Base-by-base conservation (phyloP, 345 rosid genomes). In the Abelmoschus esculentus region DNA sequence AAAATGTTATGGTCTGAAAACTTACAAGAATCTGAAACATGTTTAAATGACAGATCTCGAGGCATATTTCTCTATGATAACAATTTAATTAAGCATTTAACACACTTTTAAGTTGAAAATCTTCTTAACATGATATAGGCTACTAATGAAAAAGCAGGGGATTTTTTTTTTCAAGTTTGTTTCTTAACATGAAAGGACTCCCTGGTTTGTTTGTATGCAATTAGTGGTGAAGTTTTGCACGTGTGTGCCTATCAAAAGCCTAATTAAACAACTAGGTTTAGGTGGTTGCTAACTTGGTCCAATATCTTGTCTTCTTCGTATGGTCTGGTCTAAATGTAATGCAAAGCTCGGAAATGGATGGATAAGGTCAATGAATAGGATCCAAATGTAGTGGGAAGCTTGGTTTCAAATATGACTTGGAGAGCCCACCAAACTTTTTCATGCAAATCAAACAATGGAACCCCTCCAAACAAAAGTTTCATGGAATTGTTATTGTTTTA, bases 11-110 rank as follows among this genome's bases (percentile, higher is more conserved):
- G 7, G 54, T 49, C 17, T 42, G 28, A 61, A 42, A n/a, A 61
- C 47, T 36, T 34, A 42, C 47, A 61, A 61, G 66, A 61, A 61
- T 36, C 66, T 61, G 46, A 61, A 34, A 5, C 7, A n/a, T 61
- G 22, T 61, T 34, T 34, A 61, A 61, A 34, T 10, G 9, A 61
- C 65, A 61, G 65, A 61, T 61, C 65, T 61, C 65, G 54, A 49
- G n/a, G 54, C 54, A 49, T 14, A 49, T 49, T 49, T 49, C 18
- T 14, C 13, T 60, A 5, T 1, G 13, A 4, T 42, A 34, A 3
- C 8, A 34, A 2, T 13, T 14, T 59, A 29, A 2, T 32, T 3
- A 59, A 59, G 32, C 40, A 14, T 15, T 59, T 6, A 31, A 29
- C 40, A 6, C 18, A 59, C 40, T 17, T 61, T 36, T n/a, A 32